Evolutionary conservation across 2,329 filamentous ascomycete species (phyloP), one percentile per base, ranked within the genome.

Genomic region (Sporothrix brasiliensis): DNA sequence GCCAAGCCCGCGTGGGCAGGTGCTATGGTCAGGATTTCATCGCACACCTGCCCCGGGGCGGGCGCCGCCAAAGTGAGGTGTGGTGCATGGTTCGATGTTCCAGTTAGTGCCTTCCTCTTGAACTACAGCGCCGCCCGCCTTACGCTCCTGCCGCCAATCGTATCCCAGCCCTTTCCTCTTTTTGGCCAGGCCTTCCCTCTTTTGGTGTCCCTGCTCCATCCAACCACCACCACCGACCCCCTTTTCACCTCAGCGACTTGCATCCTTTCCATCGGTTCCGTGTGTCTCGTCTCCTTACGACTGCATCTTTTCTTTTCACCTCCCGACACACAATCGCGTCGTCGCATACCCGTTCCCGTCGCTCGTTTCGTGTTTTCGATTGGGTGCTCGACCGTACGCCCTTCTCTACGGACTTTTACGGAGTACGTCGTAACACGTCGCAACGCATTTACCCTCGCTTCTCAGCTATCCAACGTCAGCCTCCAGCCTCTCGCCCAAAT

Each of bases 101-200:
- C 4, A 34, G 41, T 44, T 44, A 44, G 41, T 44, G 41, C 41
- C 27, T 27, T 11, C 4, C 24, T 47, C 21, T 14, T 41, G 49
- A 47, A 50, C 44, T 21, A 41, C 56, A 61, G 56, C 56, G 39
- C n/a, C 34, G 56, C 56, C 56, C 56, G 56, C 56, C 56, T n/a
- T 24, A 44, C 19, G 56, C 56, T 60, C 56, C 19, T 60, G 56
- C 56, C 56, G 34, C 34, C 34, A 34, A 34, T 34, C 19, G 54
- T 41, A 67, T 53, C 70, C 70, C 70, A 71, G 70, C 70, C 70
- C 70, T 67, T 67, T 69, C 39, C 53, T 58, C 39, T 68, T 71
- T 24, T 34, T 44, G 52, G 24, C 27, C 27, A 30, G 27, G 27
- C 58, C n/a, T 61, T 61, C 34, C 58, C 39, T 61, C n/a, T 61